These are phyloP conservation scores for Tulasnella sp. DNA, from an alignment of 768 basidiomycete species.

Conservation along the genomic window DNA sequence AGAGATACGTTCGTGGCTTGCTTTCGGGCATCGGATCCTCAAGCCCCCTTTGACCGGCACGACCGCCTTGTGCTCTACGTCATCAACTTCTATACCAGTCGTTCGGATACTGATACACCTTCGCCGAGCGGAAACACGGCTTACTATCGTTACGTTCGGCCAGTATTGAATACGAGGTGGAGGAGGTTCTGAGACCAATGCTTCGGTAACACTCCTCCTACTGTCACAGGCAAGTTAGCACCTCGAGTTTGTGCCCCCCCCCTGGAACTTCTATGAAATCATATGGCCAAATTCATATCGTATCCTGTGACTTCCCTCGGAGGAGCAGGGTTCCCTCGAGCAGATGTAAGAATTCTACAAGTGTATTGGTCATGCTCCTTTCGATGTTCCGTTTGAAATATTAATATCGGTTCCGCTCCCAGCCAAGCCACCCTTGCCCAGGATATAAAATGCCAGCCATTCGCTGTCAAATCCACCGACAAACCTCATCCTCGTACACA, in stretches of 20 bases:
- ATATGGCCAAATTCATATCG: no score
- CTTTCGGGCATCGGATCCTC: constrained; percentile 22
- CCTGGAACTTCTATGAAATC: background rate
- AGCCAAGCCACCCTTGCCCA: background rate
- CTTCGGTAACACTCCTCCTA: constrained; percentile 34
- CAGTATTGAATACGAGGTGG: constrained; percentile 86
- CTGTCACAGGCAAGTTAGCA: background rate
- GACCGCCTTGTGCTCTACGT: constrained; percentile 97
- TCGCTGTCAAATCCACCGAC: background rate
- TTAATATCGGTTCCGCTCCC: background rate
- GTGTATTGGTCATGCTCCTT: background rate
- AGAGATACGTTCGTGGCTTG: background rate
- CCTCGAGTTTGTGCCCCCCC: background rate
- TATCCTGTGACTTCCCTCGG: background rate
- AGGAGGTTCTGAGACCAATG: constrained; percentile 52
- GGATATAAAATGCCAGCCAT: background rate
- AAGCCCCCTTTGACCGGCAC: constrained; percentile 92
- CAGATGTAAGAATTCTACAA: background rate
- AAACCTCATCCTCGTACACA: background rate
- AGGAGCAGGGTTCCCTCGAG: background rate
- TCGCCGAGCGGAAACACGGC: constrained; percentile 56
- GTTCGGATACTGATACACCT: constrained; percentile 40
- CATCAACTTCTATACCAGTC: constrained; percentile 96
- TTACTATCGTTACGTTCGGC: constrained; percentile 91
- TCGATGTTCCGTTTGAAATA: background rate